Evolutionary conservation across 2,329 filamentous ascomycete species (phyloP).

Genomic region (Diaporthe aspalathi): DNA sequence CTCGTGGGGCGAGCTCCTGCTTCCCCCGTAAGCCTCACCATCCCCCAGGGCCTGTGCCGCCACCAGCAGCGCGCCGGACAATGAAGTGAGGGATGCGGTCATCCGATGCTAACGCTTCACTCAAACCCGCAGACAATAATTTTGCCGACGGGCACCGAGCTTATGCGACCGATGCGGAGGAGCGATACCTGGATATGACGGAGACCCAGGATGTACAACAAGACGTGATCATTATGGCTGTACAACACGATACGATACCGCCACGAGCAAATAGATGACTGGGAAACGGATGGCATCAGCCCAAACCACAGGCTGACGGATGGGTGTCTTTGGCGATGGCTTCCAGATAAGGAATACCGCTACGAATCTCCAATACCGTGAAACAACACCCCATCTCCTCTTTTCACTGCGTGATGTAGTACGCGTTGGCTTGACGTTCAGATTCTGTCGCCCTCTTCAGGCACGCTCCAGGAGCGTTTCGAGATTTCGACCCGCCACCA

Average conservation of each 20-base stretch:
- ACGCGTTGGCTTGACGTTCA: not conserved
- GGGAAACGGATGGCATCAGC: not conserved
- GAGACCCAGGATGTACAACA: slow-evolving; percentile 22
- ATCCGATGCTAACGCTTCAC: not conserved
- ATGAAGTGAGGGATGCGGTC: not conserved
- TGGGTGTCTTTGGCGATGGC: not conserved
- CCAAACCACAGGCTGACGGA: not conserved
- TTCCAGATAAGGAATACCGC: not conserved
- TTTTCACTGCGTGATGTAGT: not conserved
- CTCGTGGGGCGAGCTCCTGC: slow-evolving; percentile 67
- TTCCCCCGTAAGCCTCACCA: slow-evolving; percentile 58
- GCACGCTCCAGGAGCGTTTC: not conserved
- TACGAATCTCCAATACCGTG: slow-evolving; percentile 14
- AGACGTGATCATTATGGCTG: not conserved
- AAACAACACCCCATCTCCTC: not conserved
- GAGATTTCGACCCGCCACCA: too few species aligned
- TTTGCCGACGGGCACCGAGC: not conserved
- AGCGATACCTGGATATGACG: not conserved
- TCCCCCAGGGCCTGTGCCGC: not conserved
- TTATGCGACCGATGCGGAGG: not conserved
- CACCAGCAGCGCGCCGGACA: not conserved
- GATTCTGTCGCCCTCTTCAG: not conserved
- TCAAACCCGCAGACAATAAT: slow-evolving; percentile 5
- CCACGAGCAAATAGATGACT: not conserved
- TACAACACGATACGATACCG: slow-evolving; percentile 12